phyloP scores from a whole-genome alignment of 331 rosid genomes.

The Malus hybrid region DNA sequence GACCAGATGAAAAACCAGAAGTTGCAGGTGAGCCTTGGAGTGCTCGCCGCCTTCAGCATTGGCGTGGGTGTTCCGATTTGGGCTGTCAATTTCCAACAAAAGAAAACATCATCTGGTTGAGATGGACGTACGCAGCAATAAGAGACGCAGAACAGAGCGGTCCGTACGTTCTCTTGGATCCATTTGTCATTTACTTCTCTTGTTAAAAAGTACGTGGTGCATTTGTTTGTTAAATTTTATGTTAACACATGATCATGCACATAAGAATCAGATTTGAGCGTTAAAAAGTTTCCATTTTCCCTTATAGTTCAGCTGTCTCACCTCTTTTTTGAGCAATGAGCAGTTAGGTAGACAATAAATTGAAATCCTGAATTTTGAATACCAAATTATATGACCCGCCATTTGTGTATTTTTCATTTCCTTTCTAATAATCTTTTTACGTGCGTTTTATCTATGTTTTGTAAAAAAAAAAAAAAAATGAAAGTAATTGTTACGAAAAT shows the following conservation, averaged over 20 bases:
- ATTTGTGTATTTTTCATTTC: too few species aligned
- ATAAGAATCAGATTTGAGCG: background rate
- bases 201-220: background rate
- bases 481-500: too few species aligned
- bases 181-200: background rate
- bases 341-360: background rate
- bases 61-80: conserved; percentile 55
- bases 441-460: too few species aligned
- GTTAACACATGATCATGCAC: background rate
- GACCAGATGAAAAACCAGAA: conserved; percentile 61
- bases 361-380: background rate
- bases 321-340: background rate
- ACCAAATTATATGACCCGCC: background rate
- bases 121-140: background rate
- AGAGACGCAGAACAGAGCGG: background rate
- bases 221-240: conserved; percentile 1
- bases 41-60: conserved; percentile 59
- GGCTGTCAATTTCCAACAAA: conserved; percentile 74
- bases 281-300: background rate
- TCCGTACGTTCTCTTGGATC: background rate
- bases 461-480: background rate
- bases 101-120: conserved; percentile 59
- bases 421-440: too few species aligned
- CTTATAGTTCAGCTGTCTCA: background rate
- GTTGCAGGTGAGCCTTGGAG: conserved; percentile 60